Base-by-base conservation (phyloP, 495 filamentous ascomycete species). In the Lophiostoma macrostomum region DNA sequence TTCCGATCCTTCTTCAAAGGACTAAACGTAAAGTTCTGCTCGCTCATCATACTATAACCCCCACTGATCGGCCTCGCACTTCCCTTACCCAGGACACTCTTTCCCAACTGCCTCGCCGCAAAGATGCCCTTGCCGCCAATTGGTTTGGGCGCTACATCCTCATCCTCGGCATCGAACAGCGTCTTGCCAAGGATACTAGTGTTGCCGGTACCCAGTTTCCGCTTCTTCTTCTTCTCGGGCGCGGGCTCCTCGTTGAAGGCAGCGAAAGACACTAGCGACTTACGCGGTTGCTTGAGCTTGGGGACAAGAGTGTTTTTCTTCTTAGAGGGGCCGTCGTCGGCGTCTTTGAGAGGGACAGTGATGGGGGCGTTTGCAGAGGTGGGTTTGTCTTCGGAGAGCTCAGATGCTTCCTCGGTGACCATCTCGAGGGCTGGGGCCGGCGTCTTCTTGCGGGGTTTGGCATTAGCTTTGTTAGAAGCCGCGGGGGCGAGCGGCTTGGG, bases 1-100 rank as follows among this genome's bases (percentile, higher is more conserved):
- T 79, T 85, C 60, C 80, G 81, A 57, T 93, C 84, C 69, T 78
- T 81, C 73, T 96, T 96, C 48, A 96, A 68, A 5, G 90, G 90
- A 30, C 84, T 88, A 67, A 96, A 94, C 22, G 58, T 50, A 47
- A 73, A 73, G 31, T 69, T 67, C 54, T 73, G 69, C 32, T 59
- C 55, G 13, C 63, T 56, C 55, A 60, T 72, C 69, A 44, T 71
- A 65, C 36, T 46, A 40, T 51, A 77, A 70, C 13, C 65, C 30
- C 61, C 64, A 29, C 47, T 53, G 30, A 56, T 58, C 13, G 53
- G 58, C 4, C 46, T 30, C 49, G 45, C 63, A 31, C 56, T 19
- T 3, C 54, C 60, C 23, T 59, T 55, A 10, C 57, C 57, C 16
- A 67, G 24, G 6, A 63, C 36, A 24, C 48, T 51, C 47, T 63